A percentile compares a stretch with the other conserved stretches of the same genome.
Evolutionary conservation across 345 rosid species (phyloP).

Genomic region (Linum trigynum): DNA sequence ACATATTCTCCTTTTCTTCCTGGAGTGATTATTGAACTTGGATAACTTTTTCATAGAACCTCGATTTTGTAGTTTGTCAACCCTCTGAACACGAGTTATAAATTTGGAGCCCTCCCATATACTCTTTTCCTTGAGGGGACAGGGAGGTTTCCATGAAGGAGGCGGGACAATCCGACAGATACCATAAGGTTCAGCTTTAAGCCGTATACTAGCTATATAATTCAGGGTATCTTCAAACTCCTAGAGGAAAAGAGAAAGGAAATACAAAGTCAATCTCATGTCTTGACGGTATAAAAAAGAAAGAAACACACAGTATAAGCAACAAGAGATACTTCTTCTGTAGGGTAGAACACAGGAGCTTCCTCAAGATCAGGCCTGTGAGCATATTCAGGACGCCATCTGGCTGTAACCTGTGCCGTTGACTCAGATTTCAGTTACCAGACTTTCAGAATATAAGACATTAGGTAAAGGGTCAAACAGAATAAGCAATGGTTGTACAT

Average conservation of each 20-base stretch:
- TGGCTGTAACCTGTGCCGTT: slow-evolving; percentile 55
- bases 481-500: not conserved
- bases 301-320: slow-evolving; percentile 3
- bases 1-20: slow-evolving; percentile 75
- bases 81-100: slow-evolving; percentile 87
- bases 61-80: slow-evolving; percentile 95
- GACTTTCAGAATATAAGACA: slow-evolving; percentile 8
- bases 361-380: slow-evolving; percentile 65
- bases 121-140: slow-evolving; percentile 63
- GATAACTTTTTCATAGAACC: slow-evolving; percentile 61
- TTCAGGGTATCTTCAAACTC: slow-evolving; percentile 90
- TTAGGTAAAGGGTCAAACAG: slow-evolving; percentile 1
- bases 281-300: not conserved
- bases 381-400: slow-evolving; percentile 76
- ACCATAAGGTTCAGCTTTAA: slow-evolving; percentile 82
- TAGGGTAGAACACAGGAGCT: slow-evolving; percentile 88
- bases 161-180: slow-evolving; percentile 99
- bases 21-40: slow-evolving; percentile 36
- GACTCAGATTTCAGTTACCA: slow-evolving; percentile 12
- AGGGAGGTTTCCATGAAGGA: slow-evolving; percentile 90
- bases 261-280: slow-evolving; percentile 18
- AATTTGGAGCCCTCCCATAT: slow-evolving; percentile 76
- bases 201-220: slow-evolving; percentile 76
- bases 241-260: slow-evolving; percentile 30
- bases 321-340: slow-evolving; percentile 61